A percentile compares a stretch with the other conserved stretches of the same genome.
These are phyloP conservation scores for Tylopilus subfusipes DNA, from an alignment of 768 basidiomycete species.

Conservation along the genomic window DNA sequence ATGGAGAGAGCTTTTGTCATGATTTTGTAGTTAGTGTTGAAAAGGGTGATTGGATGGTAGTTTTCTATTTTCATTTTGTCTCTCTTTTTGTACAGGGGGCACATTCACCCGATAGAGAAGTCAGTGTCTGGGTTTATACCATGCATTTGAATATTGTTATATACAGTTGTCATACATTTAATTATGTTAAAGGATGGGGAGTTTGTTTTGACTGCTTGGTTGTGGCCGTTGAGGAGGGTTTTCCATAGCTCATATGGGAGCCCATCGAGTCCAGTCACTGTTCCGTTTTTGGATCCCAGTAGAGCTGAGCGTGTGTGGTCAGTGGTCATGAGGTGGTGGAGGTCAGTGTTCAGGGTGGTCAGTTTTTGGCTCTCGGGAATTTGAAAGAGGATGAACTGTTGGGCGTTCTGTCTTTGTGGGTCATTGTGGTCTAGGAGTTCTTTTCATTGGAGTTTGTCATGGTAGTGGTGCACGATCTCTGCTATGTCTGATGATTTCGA, in stretches of 20 bases:
- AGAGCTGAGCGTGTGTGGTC: too few relatives aligned
- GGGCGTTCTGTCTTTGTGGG: too few relatives aligned
- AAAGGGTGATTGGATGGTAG: conserved; percentile 37
- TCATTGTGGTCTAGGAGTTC: too few relatives aligned
- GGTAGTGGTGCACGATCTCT: conserved; percentile 23
- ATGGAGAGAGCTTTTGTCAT: conserved; percentile 25
- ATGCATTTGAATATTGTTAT: background rate
- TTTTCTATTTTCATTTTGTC: background rate
- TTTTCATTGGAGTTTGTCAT: conserved; percentile 20
- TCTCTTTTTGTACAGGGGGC: background rate
- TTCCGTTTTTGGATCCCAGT: background rate
- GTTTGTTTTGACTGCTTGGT: background rate
- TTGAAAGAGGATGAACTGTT: too few relatives aligned
- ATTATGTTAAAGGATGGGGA: background rate
- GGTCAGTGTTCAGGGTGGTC: background rate
- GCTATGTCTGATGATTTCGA: conserved; percentile 30
- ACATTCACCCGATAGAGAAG: background rate
- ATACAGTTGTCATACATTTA: background rate
- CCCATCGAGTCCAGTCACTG: background rate
- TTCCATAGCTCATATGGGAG: conserved; percentile 1
- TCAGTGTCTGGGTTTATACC: background rate
- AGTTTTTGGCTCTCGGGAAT: background rate
- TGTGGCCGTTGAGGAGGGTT: background rate
- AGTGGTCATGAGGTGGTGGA: conserved; percentile 27
- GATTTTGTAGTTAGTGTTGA: conserved; percentile 3